These are phyloP conservation scores for Ustulina deusta DNA, from an alignment of 2,329 filamentous ascomycete species.

Conservation along the genomic window DNA sequence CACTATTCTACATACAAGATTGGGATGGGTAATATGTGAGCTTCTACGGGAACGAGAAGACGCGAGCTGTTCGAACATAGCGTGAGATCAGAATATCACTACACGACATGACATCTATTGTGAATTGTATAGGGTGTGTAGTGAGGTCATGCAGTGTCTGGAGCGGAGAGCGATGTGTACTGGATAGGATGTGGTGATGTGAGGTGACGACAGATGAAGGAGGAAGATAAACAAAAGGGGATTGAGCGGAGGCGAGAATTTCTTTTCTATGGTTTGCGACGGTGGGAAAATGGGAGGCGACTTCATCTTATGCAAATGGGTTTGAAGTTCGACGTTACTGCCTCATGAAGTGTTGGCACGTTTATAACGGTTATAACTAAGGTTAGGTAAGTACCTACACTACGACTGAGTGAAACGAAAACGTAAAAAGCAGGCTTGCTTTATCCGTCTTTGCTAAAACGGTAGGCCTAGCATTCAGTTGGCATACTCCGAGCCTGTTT, in stretches of 20 bases:
- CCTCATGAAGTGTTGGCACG: neutral
- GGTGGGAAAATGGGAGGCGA: neutral
- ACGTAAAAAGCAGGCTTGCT: no score
- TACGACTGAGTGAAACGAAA: no score
- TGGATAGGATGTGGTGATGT: neutral
- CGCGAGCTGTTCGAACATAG: neutral
- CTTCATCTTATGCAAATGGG: neutral
- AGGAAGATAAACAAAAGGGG: neutral
- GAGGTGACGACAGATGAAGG: neutral
- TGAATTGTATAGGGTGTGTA: neutral
- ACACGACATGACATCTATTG: neutral
- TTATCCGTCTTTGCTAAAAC: no score
- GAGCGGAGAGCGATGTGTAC: neutral
- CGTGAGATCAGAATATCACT: neutral
- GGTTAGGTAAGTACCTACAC: no score
- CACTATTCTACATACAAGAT: no score
- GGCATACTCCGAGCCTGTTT: neutral
- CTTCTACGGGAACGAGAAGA: neutral
- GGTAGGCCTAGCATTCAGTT: no score
- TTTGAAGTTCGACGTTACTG: neutral
- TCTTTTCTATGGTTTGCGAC: neutral
- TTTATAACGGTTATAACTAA: no score
- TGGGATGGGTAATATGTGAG: neutral
- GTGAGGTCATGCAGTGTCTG: neutral
- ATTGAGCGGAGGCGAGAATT: neutral